Percentiles rank a stretch among this genome's conserved stretches.
Evolutionary conservation across 495 filamentous ascomycete genomes (phyloP).

Genomic region (Friedmanniomyces endolithicus): DNA sequence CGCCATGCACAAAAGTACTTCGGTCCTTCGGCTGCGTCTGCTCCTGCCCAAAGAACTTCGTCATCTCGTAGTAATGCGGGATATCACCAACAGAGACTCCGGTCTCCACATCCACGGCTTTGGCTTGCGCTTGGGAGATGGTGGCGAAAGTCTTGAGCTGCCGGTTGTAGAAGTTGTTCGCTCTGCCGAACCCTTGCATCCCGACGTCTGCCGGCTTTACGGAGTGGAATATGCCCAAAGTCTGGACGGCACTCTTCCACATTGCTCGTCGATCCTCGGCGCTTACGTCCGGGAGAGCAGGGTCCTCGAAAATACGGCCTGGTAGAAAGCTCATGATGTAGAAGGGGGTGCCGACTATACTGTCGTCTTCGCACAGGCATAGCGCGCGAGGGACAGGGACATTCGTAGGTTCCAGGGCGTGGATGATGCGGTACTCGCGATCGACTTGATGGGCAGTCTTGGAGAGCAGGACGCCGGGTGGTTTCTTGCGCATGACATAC

Average conservation of each 20-base stretch:
- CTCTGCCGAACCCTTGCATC: slow-evolving; percentile 59
- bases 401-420: slow-evolving; percentile 60
- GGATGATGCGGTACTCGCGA: slow-evolving; percentile 82
- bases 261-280: slow-evolving; percentile 57
- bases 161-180: slow-evolving; percentile 68
- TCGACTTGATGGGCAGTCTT: slow-evolving; percentile 93
- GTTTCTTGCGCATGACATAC: slow-evolving; percentile 91
- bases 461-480: slow-evolving; percentile 77
- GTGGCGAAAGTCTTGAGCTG: slow-evolving; percentile 72
- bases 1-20: slow-evolving; percentile 74
- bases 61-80: slow-evolving; percentile 68
- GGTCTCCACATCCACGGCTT: slow-evolving; percentile 61
- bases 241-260: slow-evolving; percentile 76
- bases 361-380: slow-evolving; percentile 70
- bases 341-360: slow-evolving; percentile 77
- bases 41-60: slow-evolving; percentile 59
- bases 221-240: slow-evolving; percentile 75
- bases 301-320: slow-evolving; percentile 83
- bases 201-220: slow-evolving; percentile 54
- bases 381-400: slow-evolving; percentile 79
- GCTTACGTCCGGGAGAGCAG: slow-evolving; percentile 62
- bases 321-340: slow-evolving; percentile 94
- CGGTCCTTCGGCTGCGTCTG: slow-evolving; percentile 63
- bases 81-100: slow-evolving; percentile 64
- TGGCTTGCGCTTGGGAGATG: slow-evolving; percentile 66